Base-by-base conservation (phyloP, 306 rosid genomes). In the Cotoneaster glaucophyllus region DNA sequence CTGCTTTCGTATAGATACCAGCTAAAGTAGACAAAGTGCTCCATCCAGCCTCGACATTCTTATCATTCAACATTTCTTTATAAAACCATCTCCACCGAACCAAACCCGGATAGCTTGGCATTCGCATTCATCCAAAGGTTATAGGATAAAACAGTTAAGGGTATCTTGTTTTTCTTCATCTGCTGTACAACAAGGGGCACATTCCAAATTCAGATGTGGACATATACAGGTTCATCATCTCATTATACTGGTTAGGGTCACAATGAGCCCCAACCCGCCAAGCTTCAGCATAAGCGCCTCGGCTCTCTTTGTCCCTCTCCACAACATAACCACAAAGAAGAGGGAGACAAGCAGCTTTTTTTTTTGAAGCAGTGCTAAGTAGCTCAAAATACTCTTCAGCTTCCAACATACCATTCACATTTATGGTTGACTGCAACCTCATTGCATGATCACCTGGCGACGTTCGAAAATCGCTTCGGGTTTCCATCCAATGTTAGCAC, bases 141-240 rank as follows among this genome's bases (percentile, higher is more conserved):
- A 82, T 94, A 94, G 73, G 98, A 90, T 34, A 91, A 85, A 81
- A 86, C 91, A 79, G 90, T 86, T 57, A 79, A 73, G 1, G 80
- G 88, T 67, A 94, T 56, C 62, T 79, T 86, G 76, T 94, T 91
- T 52, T 67, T 79, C 90, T 85, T 88, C 98, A 94, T 90, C 64
- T 87, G 71, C 53, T 61, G 83, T 37, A 94, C 74, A 56, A 91
- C 97, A 73, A 90, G 91, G 44, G 77, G 89, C 8, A 90, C 90
- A 85, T 90, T 94, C 67, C 65, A 74, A 74, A 80, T 81, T 90
- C 89, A 79, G 82, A 74, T 31, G 90, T 87, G 54, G 84, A 86
- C 70, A 86, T 19, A 82, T 94, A 94, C 78, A 94, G 82, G 75
- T 90, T 94, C 97, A 91, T 94, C 96, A 91, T 91, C 84, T 90